phyloP scores from a whole-genome alignment of 768 basidiomycete species.

The Serendipita vermifera region DNA sequence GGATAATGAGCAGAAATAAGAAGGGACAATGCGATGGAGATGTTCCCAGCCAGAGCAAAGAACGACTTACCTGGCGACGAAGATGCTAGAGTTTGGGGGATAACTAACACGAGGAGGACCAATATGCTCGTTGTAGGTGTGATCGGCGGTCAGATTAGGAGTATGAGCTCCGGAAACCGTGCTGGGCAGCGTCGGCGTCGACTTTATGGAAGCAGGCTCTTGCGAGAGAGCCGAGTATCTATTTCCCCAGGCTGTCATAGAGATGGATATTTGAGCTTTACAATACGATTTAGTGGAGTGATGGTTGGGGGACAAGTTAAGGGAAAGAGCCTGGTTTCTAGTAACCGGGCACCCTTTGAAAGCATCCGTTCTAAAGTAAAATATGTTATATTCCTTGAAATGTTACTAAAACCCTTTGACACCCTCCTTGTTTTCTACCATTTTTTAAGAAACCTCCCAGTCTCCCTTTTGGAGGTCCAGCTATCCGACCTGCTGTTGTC shows the following conservation, averaged over 20 bases:
- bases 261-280: too few relatives aligned
- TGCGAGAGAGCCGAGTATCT: neutral
- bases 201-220: neutral
- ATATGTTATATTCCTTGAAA: too few relatives aligned
- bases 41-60: neutral
- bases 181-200: constrained; percentile 11
- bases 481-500: too few relatives aligned
- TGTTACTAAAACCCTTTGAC: too few relatives aligned
- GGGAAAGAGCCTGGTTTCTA: too few relatives aligned
- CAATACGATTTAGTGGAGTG: too few relatives aligned
- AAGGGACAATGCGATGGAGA: constrained; percentile 11
- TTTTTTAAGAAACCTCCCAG: too few relatives aligned
- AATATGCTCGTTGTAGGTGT: neutral
- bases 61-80: constrained; percentile 58
- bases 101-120: constrained; percentile 18
- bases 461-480: too few relatives aligned
- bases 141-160: neutral
- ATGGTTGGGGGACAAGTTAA: too few relatives aligned
- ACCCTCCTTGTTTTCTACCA: too few relatives aligned
- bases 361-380: too few relatives aligned
- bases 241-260: neutral
- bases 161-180: neutral
- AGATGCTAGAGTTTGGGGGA: constrained; percentile 67
- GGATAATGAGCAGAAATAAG: constrained; percentile 7
- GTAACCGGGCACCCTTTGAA: too few relatives aligned